Base-by-base conservation (phyloP, 331 rosid species). In the Quercus tomentella region DNA sequence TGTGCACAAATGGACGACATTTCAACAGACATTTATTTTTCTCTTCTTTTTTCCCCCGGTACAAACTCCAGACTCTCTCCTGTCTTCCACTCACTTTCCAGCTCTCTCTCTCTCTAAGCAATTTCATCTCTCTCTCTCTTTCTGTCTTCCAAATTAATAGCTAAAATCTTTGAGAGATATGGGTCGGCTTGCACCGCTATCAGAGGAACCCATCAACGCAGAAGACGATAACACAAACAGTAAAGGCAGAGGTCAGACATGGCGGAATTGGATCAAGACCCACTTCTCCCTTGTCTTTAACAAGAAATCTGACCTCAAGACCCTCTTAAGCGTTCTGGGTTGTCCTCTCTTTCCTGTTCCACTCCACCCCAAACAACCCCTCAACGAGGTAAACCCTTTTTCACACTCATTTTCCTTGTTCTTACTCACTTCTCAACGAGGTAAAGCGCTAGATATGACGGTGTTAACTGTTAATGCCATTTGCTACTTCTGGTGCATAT, bases 341-440 rank as follows among this genome's bases (percentile, higher is more conserved):
- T 92, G 97, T 63, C 98, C 97, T 77, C 97, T 95, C 62, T 92
- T 91, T 60, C 98, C 97, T 37, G 80, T 94, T 52, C 88, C 93
- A 72, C 72, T 85, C 8, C 89, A 79, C 55, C 87, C 84, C 68
- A 81, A 87, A 41, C 77, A 21, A 57, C 77, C 88, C 80, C 69
- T 82, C 74, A 82, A 87, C 67, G 89, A 94, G 98, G 98, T 84
- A 82, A 26, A 62, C 43, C 35, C 2, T 25, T 58, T 2, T 41
- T 41, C 45, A 41, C 3, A 8, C 12, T 41, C 45, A 41, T 41
- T 41, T 41, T 41, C 12, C 45, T 41, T 41, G 45, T 41, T 41
- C 45, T 8, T 41, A 37, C 45, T 41, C 45, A 41, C 45, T 37
- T 37, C 45, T 37, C 45, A 37, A 2, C 2, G 45, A 37, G 45